Conservation (phyloP, 2,329 filamentous ascomycete genomes). For the Paraphoma chrysanthemicola region DNA sequence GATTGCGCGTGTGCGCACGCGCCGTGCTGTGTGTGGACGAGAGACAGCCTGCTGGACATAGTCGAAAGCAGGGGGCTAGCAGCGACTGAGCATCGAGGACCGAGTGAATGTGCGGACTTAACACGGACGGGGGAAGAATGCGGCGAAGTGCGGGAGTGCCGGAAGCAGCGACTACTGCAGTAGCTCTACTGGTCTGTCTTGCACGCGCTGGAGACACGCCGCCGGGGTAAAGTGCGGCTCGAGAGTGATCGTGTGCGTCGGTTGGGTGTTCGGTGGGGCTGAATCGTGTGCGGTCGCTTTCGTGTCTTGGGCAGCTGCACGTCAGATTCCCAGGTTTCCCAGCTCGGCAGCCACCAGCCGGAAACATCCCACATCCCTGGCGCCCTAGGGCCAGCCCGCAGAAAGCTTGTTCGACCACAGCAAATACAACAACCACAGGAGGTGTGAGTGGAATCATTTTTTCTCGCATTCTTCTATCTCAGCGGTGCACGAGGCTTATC, state of each 20-base stretch:
- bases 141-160: slow-evolving; percentile 17
- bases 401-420: not conserved
- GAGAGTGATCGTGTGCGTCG: slow-evolving; percentile 4
- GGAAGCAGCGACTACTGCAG: slow-evolving; percentile 9
- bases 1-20: slow-evolving; percentile 33
- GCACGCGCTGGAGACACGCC: not conserved
- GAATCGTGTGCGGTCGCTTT: slow-evolving; percentile 1
- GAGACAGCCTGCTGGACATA: slow-evolving; percentile 36
- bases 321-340: slow-evolving; percentile 23
- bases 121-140: slow-evolving; percentile 16
- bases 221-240: not conserved
- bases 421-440: too few species aligned
- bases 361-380: slow-evolving; percentile 1
- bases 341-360: slow-evolving; percentile 11
- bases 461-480: too few species aligned
- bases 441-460: too few species aligned
- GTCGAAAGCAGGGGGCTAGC: slow-evolving; percentile 29
- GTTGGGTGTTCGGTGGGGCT: slow-evolving; percentile 9
- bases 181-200: not conserved
- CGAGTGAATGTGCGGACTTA: slow-evolving; percentile 11
- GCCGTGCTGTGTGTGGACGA: slow-evolving; percentile 29
- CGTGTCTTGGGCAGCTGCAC: slow-evolving; percentile 13
- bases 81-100: slow-evolving; percentile 21
- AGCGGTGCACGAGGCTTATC: too few species aligned
- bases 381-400: not conserved